Percentiles rank a stretch among this genome's conserved stretches.
These are phyloP conservation scores for Emmonsiellopsis sp. DNA, from an alignment of 2,329 filamentous ascomycete genomes.

Conservation along the genomic window DNA sequence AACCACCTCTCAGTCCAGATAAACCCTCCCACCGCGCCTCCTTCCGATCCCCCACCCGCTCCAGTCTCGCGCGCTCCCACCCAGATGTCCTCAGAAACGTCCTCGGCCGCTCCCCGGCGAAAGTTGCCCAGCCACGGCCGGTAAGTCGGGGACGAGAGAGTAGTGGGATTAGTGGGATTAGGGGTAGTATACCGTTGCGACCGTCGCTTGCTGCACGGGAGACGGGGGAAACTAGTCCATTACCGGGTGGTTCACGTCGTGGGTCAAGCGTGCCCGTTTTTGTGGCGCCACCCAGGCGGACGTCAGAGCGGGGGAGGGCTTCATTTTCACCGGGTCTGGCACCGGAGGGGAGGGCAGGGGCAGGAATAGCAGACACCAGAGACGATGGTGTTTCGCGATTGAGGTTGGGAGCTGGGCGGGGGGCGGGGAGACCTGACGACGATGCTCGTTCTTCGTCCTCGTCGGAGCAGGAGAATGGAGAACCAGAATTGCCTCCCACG, in stretches of 20 bases:
- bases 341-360: too few species aligned
- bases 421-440: conserved; percentile 6
- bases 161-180: conserved; percentile 16
- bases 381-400: not conserved
- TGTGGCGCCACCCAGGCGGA: not conserved
- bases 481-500: conserved; percentile 55
- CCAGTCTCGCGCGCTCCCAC: conserved; percentile 54
- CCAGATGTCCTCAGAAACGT: conserved; percentile 47
- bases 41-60: conserved; percentile 58
- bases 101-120: conserved; percentile 31
- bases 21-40: conserved; percentile 40
- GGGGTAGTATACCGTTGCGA: conserved; percentile 29
- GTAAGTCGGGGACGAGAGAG: conserved; percentile 12
- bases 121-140: conserved; percentile 20
- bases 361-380: not conserved
- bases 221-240: conserved; percentile 4
- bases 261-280: conserved; percentile 16
- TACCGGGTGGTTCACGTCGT: conserved; percentile 17
- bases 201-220: conserved; percentile 19
- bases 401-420: not conserved
- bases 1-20: conserved; percentile 10
- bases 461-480: conserved; percentile 30
- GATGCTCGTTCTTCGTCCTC: not conserved
- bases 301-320: too few species aligned
- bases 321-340: too few species aligned